Base-by-base conservation (phyloP, 805 yeast genomes). In the Yamadazyma philogaea region DNA sequence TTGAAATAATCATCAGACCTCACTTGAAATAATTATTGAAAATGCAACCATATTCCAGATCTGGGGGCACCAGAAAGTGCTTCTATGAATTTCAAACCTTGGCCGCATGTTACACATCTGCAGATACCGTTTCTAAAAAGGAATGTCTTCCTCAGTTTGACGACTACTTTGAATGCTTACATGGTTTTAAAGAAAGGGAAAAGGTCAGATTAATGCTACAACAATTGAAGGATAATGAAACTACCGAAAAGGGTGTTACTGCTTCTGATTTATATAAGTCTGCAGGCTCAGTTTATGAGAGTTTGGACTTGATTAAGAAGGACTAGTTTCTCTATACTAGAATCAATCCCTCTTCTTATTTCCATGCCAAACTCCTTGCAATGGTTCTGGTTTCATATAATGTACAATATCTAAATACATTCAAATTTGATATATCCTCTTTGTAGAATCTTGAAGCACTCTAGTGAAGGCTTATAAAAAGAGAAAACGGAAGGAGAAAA, bases 41-140 rank as follows among this genome's bases (percentile, higher is more conserved):
- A 33, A 70, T 70, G 75, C 74, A 69, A 52, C 75, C 75, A 50
- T 68, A 69, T 49, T 68, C 74, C 38, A 67, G 74, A 63, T 56
- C 66, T 28, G 75, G 75, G 21, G 75, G 74, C 38, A 70, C 75
- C 49, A 68, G 74, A 60, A 68, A 61, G 60, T 70, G 75, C 51
- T 70, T 66, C 54, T 70, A 70, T 55, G 75, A 70, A 49, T 70
- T 70, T 56, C 75, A 70, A 55, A 60, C 70, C 8, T 61, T 68
- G 41, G 62, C 63, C 39, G 71, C 69, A 16, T 70, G 75, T 49
- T 68, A 61, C 59, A 69, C 75, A 2, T 65, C 74, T 15, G 74
- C 73, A 8, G 74, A 68, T 40, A 70, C 75, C 27, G 56, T 57
- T 27, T 39, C 64, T 40, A 66, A 63, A 47, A 70, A 69, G 55